Conservation (phyloP, 2,329 filamentous ascomycete species). For the Xylariales sp. region DNA sequence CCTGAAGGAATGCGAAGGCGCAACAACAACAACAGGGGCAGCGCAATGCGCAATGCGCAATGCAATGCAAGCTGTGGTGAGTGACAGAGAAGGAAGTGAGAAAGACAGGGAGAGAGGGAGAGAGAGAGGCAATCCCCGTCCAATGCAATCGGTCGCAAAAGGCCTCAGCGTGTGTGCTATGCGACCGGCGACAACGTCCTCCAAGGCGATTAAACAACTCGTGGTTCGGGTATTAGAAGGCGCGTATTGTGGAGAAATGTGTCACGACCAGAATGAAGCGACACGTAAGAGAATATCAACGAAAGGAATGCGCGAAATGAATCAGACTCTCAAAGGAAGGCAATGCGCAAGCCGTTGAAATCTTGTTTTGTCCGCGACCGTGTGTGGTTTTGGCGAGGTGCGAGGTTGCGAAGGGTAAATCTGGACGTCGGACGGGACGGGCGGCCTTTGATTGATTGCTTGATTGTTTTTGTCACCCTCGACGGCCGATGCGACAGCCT, state of each 20-base stretch:
- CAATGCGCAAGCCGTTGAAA: background rate
- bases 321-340: background rate
- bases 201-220: conserved; percentile 4
- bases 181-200: conserved; percentile 8
- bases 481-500: conserved; percentile 5
- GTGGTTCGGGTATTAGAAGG: conserved; percentile 15
- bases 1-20: conserved; percentile 18
- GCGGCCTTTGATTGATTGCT: conserved; percentile 12
- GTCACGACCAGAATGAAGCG: conserved; percentile 4
- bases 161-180: background rate
- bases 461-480: conserved; percentile 10
- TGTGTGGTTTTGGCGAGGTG: conserved; percentile 6
- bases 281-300: conserved; percentile 4
- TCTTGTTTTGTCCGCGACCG: conserved; percentile 6
- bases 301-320: conserved; percentile 13
- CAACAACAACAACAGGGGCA: conserved; percentile 6
- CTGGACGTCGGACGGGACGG: background rate
- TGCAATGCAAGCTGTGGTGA: conserved; percentile 14
- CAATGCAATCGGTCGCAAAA: background rate
- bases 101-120: background rate
- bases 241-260: conserved; percentile 12
- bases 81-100: conserved; percentile 1
- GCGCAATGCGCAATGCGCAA: conserved; percentile 12
- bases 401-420: conserved; percentile 12
- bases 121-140: conserved; percentile 1